Evolutionary conservation across 1,284 basidiomycete species (phyloP).

Genomic region (Cronartium ribicola): DNA sequence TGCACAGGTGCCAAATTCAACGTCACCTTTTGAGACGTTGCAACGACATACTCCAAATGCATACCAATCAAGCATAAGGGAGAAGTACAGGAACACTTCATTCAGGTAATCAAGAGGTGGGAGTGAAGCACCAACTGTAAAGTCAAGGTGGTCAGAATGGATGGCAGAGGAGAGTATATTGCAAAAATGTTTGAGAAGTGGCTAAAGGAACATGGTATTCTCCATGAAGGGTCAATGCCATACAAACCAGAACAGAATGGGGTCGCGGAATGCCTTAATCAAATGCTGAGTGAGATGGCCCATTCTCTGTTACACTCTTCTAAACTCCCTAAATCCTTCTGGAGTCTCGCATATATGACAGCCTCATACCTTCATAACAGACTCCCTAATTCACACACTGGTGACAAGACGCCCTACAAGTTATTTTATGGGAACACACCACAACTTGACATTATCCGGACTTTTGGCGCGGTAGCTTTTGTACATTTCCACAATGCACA

Average conservation of each 20-base stretch:
- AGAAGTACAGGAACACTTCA: no score
- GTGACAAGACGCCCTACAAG: neutral
- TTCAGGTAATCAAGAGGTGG: no score
- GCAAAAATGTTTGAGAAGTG: no score
- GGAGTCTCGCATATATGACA: neutral
- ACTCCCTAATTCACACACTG: neutral
- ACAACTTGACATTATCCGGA: neutral
- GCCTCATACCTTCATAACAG: neutral
- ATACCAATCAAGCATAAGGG: neutral
- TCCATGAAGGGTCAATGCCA: no score
- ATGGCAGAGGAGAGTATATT: no score
- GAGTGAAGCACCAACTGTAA: no score
- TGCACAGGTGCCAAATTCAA: neutral
- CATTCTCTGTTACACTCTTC: neutral
- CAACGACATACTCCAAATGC: no score
- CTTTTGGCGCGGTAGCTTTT: neutral
- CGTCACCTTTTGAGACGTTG: no score
- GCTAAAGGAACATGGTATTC: no score
- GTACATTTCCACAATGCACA: no score
- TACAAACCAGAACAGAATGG: constrained; percentile 19
- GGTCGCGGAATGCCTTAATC: neutral
- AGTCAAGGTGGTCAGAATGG: no score
- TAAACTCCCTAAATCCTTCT: neutral
- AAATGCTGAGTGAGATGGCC: constrained; percentile 9
- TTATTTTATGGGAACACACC: neutral